These are phyloP conservation scores for Eragrostis tef DNA, from an alignment of 202 grass and related monocot genomes.

Conservation along the genomic window DNA sequence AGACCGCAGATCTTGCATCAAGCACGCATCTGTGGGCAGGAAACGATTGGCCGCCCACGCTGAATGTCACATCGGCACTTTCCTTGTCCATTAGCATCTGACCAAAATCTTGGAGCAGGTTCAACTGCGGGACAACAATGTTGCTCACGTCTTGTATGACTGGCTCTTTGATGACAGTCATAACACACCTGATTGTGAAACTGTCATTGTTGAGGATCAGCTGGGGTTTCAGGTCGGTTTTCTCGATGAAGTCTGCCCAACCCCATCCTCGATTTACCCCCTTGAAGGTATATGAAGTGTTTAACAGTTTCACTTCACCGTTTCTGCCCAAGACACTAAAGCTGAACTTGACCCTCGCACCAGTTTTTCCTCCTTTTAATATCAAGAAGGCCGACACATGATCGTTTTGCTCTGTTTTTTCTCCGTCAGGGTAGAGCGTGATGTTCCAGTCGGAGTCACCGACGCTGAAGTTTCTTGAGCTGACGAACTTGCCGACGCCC, in stretches of 20 bases:
- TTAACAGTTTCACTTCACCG: background rate
- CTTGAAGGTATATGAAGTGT: no score
- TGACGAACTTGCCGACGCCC: background rate
- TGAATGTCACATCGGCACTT: slow-evolving; percentile 6
- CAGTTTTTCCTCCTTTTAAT: background rate
- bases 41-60: background rate
- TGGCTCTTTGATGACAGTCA: slow-evolving; percentile 5
- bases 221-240: background rate
- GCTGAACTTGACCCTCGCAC: background rate
- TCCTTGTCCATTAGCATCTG: background rate
- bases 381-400: background rate
- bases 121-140: background rate
- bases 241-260: background rate
- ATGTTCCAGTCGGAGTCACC: slow-evolving; percentile 21
- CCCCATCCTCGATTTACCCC: no score
- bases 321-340: background rate
- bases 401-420: fast-evolving
- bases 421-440: slow-evolving; percentile 6
- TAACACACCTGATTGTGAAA: slow-evolving; percentile 26
- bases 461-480: slow-evolving; percentile 6
- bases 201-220: background rate
- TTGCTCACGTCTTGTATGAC: background rate
- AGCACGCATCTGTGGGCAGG: slow-evolving; percentile 12
- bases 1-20: background rate
- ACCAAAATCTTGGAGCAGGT: background rate